Conservation (phyloP, 345 rosid genomes). For the Salix brachista region DNA sequence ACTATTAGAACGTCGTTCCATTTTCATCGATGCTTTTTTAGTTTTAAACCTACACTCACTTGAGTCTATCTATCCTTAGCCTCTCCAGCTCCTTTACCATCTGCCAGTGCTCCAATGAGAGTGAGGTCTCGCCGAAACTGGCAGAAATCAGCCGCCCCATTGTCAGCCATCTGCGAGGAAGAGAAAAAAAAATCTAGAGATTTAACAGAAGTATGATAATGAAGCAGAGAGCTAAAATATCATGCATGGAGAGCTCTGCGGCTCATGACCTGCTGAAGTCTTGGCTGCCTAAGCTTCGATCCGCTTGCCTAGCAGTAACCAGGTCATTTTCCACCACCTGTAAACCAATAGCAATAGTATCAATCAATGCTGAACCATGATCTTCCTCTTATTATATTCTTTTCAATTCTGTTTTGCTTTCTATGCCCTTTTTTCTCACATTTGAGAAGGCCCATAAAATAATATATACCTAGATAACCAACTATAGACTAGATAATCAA, state of each 20-base stretch:
- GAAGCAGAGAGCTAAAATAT: not conserved
- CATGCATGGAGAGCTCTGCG: not conserved
- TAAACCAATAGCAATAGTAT: not conserved
- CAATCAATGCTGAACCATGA: not conserved
- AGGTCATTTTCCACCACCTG: slow-evolving; percentile 80
- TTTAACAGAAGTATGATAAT: not conserved
- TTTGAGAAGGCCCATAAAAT: too few species aligned
- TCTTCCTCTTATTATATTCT: too few species aligned
- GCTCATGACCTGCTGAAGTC: slow-evolving; percentile 72
- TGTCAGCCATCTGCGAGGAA: slow-evolving; percentile 58
- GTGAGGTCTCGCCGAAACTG: slow-evolving; percentile 61
- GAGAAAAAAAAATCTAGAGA: not conserved
- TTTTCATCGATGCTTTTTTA: too few species aligned
- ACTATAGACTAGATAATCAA: not conserved
- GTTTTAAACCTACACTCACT: slow-evolving; percentile 13
- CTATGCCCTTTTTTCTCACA: too few species aligned
- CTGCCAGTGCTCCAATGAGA: slow-evolving; percentile 79
- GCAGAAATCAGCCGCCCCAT: slow-evolving; percentile 78
- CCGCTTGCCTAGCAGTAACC: slow-evolving; percentile 74
- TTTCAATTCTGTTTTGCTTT: too few species aligned
- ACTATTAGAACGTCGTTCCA: too few species aligned
- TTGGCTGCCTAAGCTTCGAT: slow-evolving; percentile 66
- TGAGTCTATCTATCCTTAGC: slow-evolving; percentile 67
- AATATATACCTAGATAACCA: too few species aligned
- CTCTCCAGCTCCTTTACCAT: slow-evolving; percentile 82